Evolutionary conservation across 1,139 yeast genomes (phyloP).

Genomic region (Pneumocystis jirovecii): DNA sequence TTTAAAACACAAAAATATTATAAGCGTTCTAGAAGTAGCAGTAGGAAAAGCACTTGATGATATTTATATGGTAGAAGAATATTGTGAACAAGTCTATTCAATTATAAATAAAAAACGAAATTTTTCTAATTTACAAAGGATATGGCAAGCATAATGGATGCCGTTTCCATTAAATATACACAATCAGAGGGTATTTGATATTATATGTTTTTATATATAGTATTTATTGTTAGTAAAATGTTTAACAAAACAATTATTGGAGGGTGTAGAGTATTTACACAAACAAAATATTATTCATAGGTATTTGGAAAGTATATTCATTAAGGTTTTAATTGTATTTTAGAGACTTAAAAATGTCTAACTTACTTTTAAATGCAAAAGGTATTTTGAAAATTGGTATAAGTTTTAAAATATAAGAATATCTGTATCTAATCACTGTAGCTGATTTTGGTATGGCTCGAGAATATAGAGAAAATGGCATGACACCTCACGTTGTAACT

Average conservation of each 20-base stretch:
- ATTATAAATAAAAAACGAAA: slow-evolving; percentile 1
- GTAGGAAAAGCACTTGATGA: slow-evolving; percentile 36
- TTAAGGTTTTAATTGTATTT: background rate
- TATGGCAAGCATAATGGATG: slow-evolving; percentile 11
- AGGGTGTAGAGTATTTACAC: slow-evolving; percentile 49
- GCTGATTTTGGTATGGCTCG: slow-evolving; percentile 15
- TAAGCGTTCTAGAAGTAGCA: slow-evolving; percentile 64
- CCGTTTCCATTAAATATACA: slow-evolving; percentile 6
- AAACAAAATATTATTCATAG: slow-evolving; percentile 49
- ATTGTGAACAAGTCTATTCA: slow-evolving; percentile 14
- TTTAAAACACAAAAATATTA: slow-evolving; percentile 56
- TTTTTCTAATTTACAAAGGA: slow-evolving; percentile 7
- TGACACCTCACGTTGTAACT: slow-evolving; percentile 48
- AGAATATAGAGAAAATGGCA: background rate
- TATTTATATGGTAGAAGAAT: slow-evolving; percentile 15
- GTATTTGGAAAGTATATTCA: background rate
- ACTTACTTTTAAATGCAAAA: slow-evolving; percentile 45
- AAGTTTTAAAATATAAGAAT: too few relatives aligned
- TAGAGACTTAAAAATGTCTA: slow-evolving; percentile 57
- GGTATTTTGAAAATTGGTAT: slow-evolving; percentile 44
- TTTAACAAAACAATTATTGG: slow-evolving; percentile 51
- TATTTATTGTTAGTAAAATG: slow-evolving; percentile 27
- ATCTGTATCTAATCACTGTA: background rate
- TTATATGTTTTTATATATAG: background rate
- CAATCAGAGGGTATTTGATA: slow-evolving; percentile 7